A percentile compares a stretch with the other conserved stretches of the same genome.
Conservation (phyloP, 2,329 filamentous ascomycete species). For the Tolypocladium nubicola region DNA sequence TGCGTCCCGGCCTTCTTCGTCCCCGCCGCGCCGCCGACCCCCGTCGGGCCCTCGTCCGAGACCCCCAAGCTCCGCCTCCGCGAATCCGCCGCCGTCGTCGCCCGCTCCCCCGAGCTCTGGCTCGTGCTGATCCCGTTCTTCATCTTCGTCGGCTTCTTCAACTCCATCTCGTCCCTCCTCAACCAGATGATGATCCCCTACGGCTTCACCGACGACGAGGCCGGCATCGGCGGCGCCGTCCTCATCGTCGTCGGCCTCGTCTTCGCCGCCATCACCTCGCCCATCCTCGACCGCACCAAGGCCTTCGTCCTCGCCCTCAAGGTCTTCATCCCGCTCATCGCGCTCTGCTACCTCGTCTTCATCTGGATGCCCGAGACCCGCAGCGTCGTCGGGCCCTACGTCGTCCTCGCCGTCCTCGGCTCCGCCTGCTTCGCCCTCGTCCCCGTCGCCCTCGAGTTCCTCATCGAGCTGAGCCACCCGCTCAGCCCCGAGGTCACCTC, state of each 20-base stretch:
- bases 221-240: conserved; percentile 81
- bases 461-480: conserved; percentile 81
- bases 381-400: conserved; percentile 58
- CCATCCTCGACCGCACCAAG: conserved; percentile 78
- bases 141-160: conserved; percentile 87
- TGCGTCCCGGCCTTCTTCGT: conserved; percentile 73
- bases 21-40: conserved; percentile 65
- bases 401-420: conserved; percentile 66
- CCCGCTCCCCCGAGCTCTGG: conserved; percentile 60
- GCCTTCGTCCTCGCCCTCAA: conserved; percentile 65
- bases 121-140: conserved; percentile 72
- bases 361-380: conserved; percentile 62
- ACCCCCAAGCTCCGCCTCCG: conserved; percentile 43
- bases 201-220: conserved; percentile 70
- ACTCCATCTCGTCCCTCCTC: conserved; percentile 75
- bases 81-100: conserved; percentile 42
- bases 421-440: conserved; percentile 71
- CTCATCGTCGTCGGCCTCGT: conserved; percentile 84
- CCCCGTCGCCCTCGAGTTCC: conserved; percentile 75
- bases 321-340: conserved; percentile 63
- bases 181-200: conserved; percentile 87
- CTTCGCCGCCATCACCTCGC: conserved; percentile 62
- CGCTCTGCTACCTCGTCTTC: conserved; percentile 62
- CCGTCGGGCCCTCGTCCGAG: conserved; percentile 57
- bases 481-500: conserved; percentile 77